Evolutionary conservation across 495 filamentous ascomycete genomes (phyloP), one percentile per base, ranked within the genome.

Genomic region (Aspergillus incahuasiensis): DNA sequence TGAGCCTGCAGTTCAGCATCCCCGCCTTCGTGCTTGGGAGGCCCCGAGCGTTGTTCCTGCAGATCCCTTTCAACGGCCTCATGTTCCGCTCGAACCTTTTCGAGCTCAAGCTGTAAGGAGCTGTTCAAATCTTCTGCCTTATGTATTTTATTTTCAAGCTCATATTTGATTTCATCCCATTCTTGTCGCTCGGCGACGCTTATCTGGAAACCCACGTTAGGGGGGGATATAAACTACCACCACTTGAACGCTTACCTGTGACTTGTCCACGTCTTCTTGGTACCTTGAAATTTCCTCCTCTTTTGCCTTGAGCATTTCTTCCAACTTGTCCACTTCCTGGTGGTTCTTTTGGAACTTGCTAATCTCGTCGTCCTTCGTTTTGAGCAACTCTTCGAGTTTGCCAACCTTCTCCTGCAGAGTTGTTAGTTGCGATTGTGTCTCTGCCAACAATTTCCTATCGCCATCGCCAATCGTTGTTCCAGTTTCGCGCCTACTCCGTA

Each of bases 51-150:
- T 56, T 90, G 83, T 1, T 78, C 78, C 21, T 82, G 78, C 39
- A 92, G 71, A 35, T 86, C 81, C 22, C 76, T 78, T 57, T 86
- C 83, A 56, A 82, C 80, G 32, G 77, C 73, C 0, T 78, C 79
- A 45, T 92, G 88, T 39, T 90, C 85, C 16, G 76, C 69, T 42
- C 83, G 83, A 18, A 91, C 74, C 21, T 81, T 79, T 19, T 94
- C 85, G 13, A 98, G 74, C 68, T 97, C 90, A 16, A 81, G 73
- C 62, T 87, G 86, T 38, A 97, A 68, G 15, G 86, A 86, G 11
- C 81, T 81, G 59, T 91, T 94, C 24, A 95, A 71, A 45, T 81
- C 82, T 64, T 92, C 84, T 1, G 89, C 89, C 61, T 92, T 81
- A 7, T 78, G 73, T n/a, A 97, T 75, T 66, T 89, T 90, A 46